Percentiles rank a stretch among this genome's conserved stretches.
Conservation (phyloP, 2,329 filamentous ascomycete genomes). For the Calonectria pseudoreteaudii region DNA sequence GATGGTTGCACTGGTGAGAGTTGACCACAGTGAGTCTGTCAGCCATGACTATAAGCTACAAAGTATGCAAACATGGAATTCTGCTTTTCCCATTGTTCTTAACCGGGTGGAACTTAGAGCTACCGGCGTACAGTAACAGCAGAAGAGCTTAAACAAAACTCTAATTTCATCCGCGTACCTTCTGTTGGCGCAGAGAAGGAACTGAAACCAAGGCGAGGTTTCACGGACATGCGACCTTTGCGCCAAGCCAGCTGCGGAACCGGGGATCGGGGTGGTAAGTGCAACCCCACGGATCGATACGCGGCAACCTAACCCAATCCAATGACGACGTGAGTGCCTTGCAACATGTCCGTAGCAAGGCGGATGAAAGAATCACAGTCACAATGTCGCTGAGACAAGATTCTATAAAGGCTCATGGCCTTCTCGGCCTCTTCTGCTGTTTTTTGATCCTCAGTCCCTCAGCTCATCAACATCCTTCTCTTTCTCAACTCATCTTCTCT, state of each 20-base stretch:
- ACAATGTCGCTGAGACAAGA: too few relatives aligned
- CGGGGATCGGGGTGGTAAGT: not conserved
- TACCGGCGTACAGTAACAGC: too few relatives aligned
- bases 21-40: not conserved
- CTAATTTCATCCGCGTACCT: not conserved
- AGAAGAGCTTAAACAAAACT: not conserved
- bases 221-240: not conserved
- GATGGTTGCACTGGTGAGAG: not conserved
- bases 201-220: not conserved
- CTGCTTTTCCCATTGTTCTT: not conserved
- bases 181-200: not conserved
- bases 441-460: conserved; percentile 22
- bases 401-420: conserved; percentile 31
- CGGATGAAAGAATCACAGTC: not conserved
- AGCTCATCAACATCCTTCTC: conserved; percentile 32
- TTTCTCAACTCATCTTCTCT: conserved; percentile 24
- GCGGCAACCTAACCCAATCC: not conserved
- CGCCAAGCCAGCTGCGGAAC: not conserved
- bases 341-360: not conserved
- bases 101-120: not conserved
- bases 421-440: not conserved
- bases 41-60: too few relatives aligned
- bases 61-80: not conserved
- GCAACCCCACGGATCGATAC: conserved; percentile 6
- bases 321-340: not conserved